These are phyloP conservation scores for Tylopilus orsonianus DNA, from an alignment of 1,284 basidiomycete species.

Conservation along the genomic window DNA sequence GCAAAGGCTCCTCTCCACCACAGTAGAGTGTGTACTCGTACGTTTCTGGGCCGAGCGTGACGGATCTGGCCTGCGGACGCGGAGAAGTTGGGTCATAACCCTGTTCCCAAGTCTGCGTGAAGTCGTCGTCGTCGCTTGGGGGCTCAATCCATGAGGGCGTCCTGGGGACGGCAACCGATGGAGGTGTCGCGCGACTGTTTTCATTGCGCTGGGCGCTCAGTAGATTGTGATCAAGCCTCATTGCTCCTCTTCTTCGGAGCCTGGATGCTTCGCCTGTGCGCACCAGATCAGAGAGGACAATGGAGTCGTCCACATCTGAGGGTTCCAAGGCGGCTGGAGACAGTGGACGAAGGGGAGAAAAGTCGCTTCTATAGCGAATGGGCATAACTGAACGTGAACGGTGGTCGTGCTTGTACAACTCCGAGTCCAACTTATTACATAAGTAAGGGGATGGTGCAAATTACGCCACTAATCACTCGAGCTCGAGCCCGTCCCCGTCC, in stretches of 20 bases:
- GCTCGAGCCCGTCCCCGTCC: conserved; percentile 25
- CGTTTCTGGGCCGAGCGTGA: conserved; percentile 17
- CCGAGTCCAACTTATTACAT: no score
- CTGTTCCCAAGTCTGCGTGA: conserved; percentile 35
- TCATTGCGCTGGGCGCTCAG: conserved; percentile 32
- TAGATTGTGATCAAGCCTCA: conserved; percentile 55
- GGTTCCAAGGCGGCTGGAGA: conserved; percentile 26
- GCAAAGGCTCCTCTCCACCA: conserved; percentile 37
- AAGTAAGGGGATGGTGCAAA: no score
- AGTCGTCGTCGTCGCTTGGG: conserved; percentile 36
- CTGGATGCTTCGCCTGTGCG: conserved; percentile 69
- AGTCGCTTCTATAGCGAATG: conserved; percentile 32
- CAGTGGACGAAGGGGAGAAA: conserved; percentile 11
- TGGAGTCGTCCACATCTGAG: conserved; percentile 59
- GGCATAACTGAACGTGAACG: no score
- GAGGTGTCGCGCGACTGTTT: conserved; percentile 26
- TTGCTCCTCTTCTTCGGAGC: conserved; percentile 66
- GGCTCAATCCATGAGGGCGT: conserved; percentile 38
- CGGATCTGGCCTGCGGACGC: conserved; percentile 23
- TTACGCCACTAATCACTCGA: no score
- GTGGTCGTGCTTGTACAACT: no score
- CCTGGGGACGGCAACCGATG: conserved; percentile 30
- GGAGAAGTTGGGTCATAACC: conserved; percentile 30
- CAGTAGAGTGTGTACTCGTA: conserved; percentile 50
- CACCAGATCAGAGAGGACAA: conserved; percentile 68